phyloP scores from a whole-genome alignment of 768 basidiomycete species.

The Mycena alexandri region DNA sequence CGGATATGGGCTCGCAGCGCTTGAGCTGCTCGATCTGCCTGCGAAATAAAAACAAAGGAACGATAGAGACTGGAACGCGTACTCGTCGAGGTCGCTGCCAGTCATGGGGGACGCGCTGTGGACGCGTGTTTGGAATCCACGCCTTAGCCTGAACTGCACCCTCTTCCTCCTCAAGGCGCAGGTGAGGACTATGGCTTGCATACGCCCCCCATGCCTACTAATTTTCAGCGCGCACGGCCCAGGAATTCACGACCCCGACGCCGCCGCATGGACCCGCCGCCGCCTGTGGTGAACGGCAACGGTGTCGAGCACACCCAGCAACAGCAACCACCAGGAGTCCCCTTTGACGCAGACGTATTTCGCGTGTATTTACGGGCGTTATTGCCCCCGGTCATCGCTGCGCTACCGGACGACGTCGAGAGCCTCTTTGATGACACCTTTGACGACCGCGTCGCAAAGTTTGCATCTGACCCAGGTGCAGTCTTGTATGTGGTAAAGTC shows the following conservation, averaged over 20 bases:
- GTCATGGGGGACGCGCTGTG: slow-evolving; percentile 25
- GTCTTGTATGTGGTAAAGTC: slow-evolving; percentile 86
- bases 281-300: slow-evolving; percentile 31
- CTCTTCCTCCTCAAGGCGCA: slow-evolving; percentile 29
- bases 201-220: slow-evolving; percentile 30
- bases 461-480: slow-evolving; percentile 80
- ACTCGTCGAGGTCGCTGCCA: slow-evolving; percentile 36
- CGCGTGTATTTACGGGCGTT: slow-evolving; percentile 77
- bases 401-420: slow-evolving; percentile 72
- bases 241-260: slow-evolving; percentile 34
- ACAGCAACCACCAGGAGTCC: slow-evolving; percentile 50
- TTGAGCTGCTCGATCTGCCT: slow-evolving; percentile 96
- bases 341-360: slow-evolving; percentile 80
- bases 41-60: slow-evolving; percentile 16
- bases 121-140: slow-evolving; percentile 8
- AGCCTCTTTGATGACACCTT: slow-evolving; percentile 80
- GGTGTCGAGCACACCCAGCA: slow-evolving; percentile 44
- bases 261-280: slow-evolving; percentile 37
- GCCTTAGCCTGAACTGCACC: not conserved
- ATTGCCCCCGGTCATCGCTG: slow-evolving; percentile 87
- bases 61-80: slow-evolving; percentile 16
- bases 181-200: slow-evolving; percentile 35
- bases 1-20: slow-evolving; percentile 95
- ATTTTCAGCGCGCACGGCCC: slow-evolving; percentile 25
- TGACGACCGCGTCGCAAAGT: slow-evolving; percentile 79